Evolutionary conservation across 768 basidiomycete species (phyloP).

Genomic region (Naganishia randhawae): DNA sequence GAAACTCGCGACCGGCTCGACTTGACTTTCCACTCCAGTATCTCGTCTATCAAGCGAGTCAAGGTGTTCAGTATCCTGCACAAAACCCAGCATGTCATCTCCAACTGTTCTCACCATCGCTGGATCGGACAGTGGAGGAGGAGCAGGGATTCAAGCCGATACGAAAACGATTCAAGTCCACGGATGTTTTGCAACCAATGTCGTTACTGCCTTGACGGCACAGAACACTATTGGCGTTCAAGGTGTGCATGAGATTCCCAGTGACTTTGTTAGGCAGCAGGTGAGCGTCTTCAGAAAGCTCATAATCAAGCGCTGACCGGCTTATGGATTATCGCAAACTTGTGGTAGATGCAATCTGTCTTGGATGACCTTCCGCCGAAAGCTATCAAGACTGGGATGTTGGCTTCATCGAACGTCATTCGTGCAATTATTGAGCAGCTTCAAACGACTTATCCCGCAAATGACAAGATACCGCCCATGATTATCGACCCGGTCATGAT

Average conservation of each 20-base stretch:
- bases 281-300: conserved; percentile 50
- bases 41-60: too few relatives aligned
- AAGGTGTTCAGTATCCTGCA: too few relatives aligned
- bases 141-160: conserved; percentile 92
- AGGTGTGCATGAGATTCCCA: conserved; percentile 64
- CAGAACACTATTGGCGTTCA: conserved; percentile 86
- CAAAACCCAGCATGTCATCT: background rate
- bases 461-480: conserved; percentile 55
- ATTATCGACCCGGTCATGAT: conserved; percentile 89
- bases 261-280: conserved; percentile 71
- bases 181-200: conserved; percentile 74
- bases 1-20: background rate
- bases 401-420: conserved; percentile 62
- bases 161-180: conserved; percentile 77
- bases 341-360: conserved; percentile 64
- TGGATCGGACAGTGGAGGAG: conserved; percentile 74
- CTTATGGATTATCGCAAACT: background rate
- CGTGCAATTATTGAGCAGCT: conserved; percentile 46
- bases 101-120: conserved; percentile 49
- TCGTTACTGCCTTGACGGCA: conserved; percentile 78
- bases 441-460: conserved; percentile 15
- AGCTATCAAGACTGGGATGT: conserved; percentile 87
- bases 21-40: background rate
- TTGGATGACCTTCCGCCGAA: conserved; percentile 66
- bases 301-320: background rate